Conservation (phyloP, 2,329 filamentous ascomycete species). For the Ceratocystis huliohia region DNA sequence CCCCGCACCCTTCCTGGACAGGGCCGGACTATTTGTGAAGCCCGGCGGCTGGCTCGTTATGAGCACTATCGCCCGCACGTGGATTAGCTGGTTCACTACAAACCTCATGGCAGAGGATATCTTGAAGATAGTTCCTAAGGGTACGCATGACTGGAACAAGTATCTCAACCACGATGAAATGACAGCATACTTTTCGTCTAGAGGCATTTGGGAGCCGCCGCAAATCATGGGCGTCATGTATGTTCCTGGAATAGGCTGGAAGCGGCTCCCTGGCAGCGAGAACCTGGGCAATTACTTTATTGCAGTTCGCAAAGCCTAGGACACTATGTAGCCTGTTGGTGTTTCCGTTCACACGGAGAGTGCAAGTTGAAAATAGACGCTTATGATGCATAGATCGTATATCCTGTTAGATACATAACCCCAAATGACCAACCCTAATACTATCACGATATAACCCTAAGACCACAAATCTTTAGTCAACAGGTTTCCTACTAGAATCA, state of each 20-base stretch:
- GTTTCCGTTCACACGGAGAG: background rate
- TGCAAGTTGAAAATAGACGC: background rate
- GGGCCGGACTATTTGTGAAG: slow-evolving; percentile 60
- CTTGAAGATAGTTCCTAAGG: slow-evolving; percentile 72
- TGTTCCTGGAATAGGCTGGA: slow-evolving; percentile 84
- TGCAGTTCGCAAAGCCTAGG: slow-evolving; percentile 47
- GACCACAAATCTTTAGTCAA: background rate
- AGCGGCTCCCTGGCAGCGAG: slow-evolving; percentile 66
- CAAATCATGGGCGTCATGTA: slow-evolving; percentile 73
- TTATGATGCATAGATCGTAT: background rate
- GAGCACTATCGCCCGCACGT: slow-evolving; percentile 83
- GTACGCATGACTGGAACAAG: slow-evolving; percentile 93
- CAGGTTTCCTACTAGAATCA: background rate
- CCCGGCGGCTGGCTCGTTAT: slow-evolving; percentile 89
- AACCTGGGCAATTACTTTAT: slow-evolving; percentile 94
- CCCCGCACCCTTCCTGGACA: slow-evolving; percentile 60
- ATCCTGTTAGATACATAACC: slow-evolving; percentile 1
- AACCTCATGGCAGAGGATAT: slow-evolving; percentile 86
- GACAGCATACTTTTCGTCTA: slow-evolving; percentile 40
- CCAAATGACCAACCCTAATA: background rate
- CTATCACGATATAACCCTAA: background rate
- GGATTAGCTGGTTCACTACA: slow-evolving; percentile 81
- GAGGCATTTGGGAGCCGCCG: slow-evolving; percentile 46
- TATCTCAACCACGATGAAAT: slow-evolving; percentile 84
- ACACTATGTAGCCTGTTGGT: background rate